Conservation (phyloP, 345 rosid genomes). For the Erodium maritimum region DNA sequence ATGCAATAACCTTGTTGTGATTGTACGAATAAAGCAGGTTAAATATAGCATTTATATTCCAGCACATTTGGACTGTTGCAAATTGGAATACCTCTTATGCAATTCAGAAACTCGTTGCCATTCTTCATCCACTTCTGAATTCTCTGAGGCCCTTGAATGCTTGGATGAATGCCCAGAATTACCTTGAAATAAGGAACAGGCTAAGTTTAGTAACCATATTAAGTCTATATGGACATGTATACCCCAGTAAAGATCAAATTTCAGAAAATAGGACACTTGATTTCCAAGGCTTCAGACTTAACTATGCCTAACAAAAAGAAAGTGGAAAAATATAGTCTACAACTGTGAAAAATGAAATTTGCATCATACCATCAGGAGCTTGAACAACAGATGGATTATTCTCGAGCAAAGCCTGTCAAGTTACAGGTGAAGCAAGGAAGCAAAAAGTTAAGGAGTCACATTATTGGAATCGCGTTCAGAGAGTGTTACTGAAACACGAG, state of each 20-base stretch:
- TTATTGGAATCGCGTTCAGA: slow-evolving; percentile 2
- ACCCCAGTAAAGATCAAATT: neutral
- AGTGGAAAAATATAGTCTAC: neutral
- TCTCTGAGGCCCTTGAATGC: slow-evolving; percentile 19
- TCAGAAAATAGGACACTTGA: neutral
- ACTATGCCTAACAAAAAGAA: neutral
- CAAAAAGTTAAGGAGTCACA: neutral
- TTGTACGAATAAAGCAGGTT: neutral
- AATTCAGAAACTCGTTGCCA: slow-evolving; percentile 50
- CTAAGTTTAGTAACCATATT: neutral
- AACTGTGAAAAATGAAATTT: neutral
- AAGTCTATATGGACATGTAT: neutral
- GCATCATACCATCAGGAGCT: slow-evolving; percentile 41
- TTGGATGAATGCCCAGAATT: slow-evolving; percentile 17
- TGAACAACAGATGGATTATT: slow-evolving; percentile 62
- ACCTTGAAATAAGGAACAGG: slow-evolving; percentile 15
- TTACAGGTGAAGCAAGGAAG: slow-evolving; percentile 4
- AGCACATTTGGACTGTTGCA: neutral
- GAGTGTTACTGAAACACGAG: neutral
- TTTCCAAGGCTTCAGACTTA: neutral
- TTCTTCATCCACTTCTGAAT: slow-evolving; percentile 43
- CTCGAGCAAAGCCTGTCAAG: slow-evolving; percentile 60
- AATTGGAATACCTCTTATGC: slow-evolving; percentile 45
- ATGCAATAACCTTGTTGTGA: too few species aligned
- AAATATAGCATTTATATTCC: neutral